Evolutionary conservation across 345 rosid species (phyloP).

Genomic region (Nephelium lappaceum): DNA sequence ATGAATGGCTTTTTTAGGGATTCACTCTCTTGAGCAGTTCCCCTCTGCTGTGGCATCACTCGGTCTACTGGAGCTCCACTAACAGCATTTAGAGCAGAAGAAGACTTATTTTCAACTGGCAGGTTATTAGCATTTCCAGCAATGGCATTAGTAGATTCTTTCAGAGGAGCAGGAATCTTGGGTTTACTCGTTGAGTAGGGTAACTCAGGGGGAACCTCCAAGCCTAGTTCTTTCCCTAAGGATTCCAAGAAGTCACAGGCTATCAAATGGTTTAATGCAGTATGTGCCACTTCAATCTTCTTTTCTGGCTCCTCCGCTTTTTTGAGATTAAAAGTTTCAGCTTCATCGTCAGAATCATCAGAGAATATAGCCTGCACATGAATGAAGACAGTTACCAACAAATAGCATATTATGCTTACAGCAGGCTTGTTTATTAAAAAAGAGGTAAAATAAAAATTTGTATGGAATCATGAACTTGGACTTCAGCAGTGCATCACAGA

Average conservation of each 20-base stretch:
- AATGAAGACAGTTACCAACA: neutral
- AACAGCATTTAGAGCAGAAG: conserved; percentile 14
- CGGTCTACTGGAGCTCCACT: conserved; percentile 17
- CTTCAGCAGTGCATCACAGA: neutral
- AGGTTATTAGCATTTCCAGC: conserved; percentile 23
- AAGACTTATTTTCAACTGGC: conserved; percentile 22
- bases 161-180: conserved; percentile 20
- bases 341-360: conserved; percentile 88
- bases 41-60: conserved; percentile 13
- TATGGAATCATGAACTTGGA: neutral
- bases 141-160: conserved; percentile 30
- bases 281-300: conserved; percentile 73
- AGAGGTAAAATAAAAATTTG: neutral
- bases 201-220: conserved; percentile 84
- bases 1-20: conserved; percentile 22
- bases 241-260: conserved; percentile 96
- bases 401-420: conserved; percentile 1
- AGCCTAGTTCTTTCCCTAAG: conserved; percentile 90
- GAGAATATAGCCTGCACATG: conserved; percentile 82
- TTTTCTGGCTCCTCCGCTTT: conserved; percentile 55
- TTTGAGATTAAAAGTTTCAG: conserved; percentile 38
- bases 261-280: conserved; percentile 80
- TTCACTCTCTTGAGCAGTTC: conserved; percentile 27
- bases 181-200: conserved; percentile 39
- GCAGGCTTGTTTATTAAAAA: neutral